Evolutionary conservation across 306 rosid genomes (phyloP), one percentile per base, ranked within the genome.

Genomic region (Argentina anserina): DNA sequence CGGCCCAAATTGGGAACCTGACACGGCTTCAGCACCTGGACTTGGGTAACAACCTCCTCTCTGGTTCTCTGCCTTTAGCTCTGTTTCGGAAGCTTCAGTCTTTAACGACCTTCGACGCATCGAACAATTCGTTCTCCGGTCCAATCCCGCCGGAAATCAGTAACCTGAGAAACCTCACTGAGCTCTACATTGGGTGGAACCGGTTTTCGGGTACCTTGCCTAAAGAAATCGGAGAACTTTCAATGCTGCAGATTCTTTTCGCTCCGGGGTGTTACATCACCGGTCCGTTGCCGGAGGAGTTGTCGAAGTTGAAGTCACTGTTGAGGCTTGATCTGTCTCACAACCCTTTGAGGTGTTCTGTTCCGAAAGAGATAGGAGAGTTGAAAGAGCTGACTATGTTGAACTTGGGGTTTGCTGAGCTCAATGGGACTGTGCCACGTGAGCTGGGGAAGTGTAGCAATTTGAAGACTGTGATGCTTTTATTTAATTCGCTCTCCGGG

Each of bases 51-150:
- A 94, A 94, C 62, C 46, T 88, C 23, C 81, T 94, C 42, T 82
- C 96, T 58, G 97, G 99, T 79, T 81, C 89, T 67, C 83, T 87
- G 26, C 99, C 99, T 12, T 50, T 43, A 23, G 33, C 80, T 67
- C 80, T 94, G n/a, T 91, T 91, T 64, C 67, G 80, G 29, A 87
- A 90, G 21, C 65, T 88, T 29, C 42, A 36, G 20, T 83, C 93
- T 81, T 70, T 95, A 79, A 79, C 83, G 53, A 90, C 92, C 8
- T 33, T 95, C 18, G 99, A 95, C 81, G 66, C 91, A 17, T 91
- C 99, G 6, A 91, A 88, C 87, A 95, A 95, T 76, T 87, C 99
- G 9, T 82, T 95, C 71, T 79, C 90, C 68, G 97, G 99, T 49
- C 17, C 42, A 15, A 53, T 95, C 3, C 99, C 99, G 3, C 78